Base-by-base conservation (phyloP, 176 grass and related monocot genomes). In the Cenchrus purpureus region DNA sequence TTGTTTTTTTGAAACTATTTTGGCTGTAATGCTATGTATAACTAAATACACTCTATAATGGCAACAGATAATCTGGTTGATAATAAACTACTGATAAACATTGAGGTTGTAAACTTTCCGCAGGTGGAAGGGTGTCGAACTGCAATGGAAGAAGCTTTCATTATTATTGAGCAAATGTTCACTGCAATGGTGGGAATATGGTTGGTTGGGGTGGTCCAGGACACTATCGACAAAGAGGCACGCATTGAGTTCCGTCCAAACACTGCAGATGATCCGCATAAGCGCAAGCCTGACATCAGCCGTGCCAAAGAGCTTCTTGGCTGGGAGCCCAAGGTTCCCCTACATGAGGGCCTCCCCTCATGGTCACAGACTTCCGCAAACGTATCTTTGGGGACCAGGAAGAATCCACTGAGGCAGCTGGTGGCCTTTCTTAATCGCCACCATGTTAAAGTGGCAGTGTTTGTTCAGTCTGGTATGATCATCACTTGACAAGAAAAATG, bases 181-280 rank as follows among this genome's bases (percentile, higher is more conserved):
- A 97, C 87, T 97, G 8, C 4, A 97, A 97, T 79, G 91, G 91
- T 0, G 94, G 94, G 94, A 97, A 68, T 97, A 97, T 97, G 94
- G 79, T 78, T 97, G 13, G 94, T 91, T 51, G 87, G 91, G 74
- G 94, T 97, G 32, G 94, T 97, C 14, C 94, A 97, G 78, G 94
- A 97, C 62, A 97, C 94, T 20, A 91, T 97, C 32, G 91, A 97
- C 71, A 68, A 84, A 13, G 85, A 84, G 49, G 94, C 94, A 0
- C 76, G 68, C 74, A 97, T 97, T 8, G 94, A 97, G 70, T 97
- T 97, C 89, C 86, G 82, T 45, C 50, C 79, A 62, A 97, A 97
- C 85, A 97, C 94, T 0, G 94, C 90, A 8, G 89, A 97, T 20
- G 94, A 97, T 64, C 94, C 94, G 0, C 91, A 97, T 82, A 97